Conservation (phyloP, 257 asterid genomes). For the Fraxinus quadrangulata region DNA sequence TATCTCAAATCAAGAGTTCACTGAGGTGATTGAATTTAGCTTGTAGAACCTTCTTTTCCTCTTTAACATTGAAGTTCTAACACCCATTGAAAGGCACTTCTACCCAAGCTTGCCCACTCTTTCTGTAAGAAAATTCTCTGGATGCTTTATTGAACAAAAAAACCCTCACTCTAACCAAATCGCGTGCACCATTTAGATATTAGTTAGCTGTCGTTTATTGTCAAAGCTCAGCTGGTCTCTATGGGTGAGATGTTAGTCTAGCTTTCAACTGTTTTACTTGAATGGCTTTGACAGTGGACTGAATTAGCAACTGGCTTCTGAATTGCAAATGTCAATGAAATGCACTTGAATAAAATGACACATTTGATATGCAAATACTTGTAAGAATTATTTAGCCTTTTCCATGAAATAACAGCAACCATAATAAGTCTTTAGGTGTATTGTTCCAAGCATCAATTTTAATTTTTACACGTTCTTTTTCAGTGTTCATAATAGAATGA, state of each 20-base stretch:
- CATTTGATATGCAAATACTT: not conserved
- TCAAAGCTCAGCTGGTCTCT: not conserved
- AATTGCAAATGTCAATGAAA: not conserved
- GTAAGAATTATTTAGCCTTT: not conserved
- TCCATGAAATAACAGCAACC: not conserved
- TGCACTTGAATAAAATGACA: not conserved
- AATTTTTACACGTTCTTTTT: not conserved
- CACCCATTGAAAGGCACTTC: not conserved
- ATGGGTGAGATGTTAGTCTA: not conserved
- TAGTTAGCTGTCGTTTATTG: not conserved
- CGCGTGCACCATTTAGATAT: not conserved
- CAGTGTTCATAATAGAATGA: not conserved
- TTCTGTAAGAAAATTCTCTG: not conserved
- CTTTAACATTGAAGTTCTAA: slow-evolving; percentile 4
- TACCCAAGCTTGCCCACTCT: slow-evolving; percentile 5
- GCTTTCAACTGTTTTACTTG: not conserved
- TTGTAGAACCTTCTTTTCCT: slow-evolving; percentile 17
- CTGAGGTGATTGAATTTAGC: slow-evolving; percentile 66
- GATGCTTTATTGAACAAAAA: not conserved
- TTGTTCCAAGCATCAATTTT: not conserved
- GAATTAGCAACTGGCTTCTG: not conserved
- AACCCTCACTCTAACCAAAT: slow-evolving; percentile 2
- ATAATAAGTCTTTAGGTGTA: not conserved
- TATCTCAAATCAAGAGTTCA: slow-evolving; percentile 58
- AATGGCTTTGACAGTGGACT: not conserved